Base-by-base conservation (phyloP, 208 protist species). In the Phytomonas serpens region DNA sequence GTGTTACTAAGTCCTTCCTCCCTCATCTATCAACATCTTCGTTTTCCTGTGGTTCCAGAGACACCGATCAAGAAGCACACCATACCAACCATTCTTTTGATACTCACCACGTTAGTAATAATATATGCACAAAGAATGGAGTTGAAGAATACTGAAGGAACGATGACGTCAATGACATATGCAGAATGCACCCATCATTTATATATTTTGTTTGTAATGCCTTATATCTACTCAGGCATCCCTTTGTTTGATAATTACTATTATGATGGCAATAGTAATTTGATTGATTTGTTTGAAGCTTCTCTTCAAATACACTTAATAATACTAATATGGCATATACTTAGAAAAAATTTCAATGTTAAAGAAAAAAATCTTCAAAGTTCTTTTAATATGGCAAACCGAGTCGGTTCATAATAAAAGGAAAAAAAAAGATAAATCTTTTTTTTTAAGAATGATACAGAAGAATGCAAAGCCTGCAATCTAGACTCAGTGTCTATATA, bases 201-300 rank as follows among this genome's bases (percentile, higher is more conserved):
- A 57, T 57, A 27, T 6, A 1, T 4, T 27, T 27, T 27, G 47
- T 27, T 57, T 57, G 23, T 2, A 57, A 57, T 5, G 27, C 16
- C 19, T 57, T 2, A 57, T 57, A 27, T 57, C 19, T 9, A 4
- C 6, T 37, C 4, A 6, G 63, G 6, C 0, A 67, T 5, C 37
- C n/a, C 34, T 52, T 1, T 38, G 2, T 61, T 67, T 67, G 27
- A 6, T 67, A 38, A 4, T 67, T 67, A 47, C 23, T 67, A 19
- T 62, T 62, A 10, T 27, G 23, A 23, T 67, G 63, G 19, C 63
- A 67, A 19, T 67, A 27, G 16, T 67, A 67, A 67, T 67, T 62
- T 67, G 0, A 6, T 67, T 19, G n/a, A 57, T 38, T 38, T 9
- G 34, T 62, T 67, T 62, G 34, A 51, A 51, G n/a, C 40, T 67